These are phyloP conservation scores for Lactifluus rugatus DNA, from an alignment of 768 basidiomycete species.

Conservation along the genomic window DNA sequence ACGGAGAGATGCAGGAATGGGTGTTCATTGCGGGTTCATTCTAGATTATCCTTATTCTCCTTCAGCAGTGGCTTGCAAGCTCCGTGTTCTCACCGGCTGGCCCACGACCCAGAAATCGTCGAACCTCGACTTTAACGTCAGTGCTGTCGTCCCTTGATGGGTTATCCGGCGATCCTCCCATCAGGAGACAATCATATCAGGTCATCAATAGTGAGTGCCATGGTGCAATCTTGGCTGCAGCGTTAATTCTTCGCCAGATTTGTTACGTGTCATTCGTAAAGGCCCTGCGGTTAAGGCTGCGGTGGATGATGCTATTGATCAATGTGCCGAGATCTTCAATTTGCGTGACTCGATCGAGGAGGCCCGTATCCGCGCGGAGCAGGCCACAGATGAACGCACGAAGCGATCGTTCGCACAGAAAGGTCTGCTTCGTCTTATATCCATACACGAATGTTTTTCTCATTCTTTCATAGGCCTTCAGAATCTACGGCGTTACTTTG, in stretches of 20 bases:
- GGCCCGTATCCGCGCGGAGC: conserved; percentile 64
- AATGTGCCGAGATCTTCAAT: conserved; percentile 74
- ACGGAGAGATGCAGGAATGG: background rate
- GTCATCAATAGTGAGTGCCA: conserved; percentile 72
- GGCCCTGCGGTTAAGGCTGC: conserved; percentile 77
- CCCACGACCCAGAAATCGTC: conserved; percentile 29
- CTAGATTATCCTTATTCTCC: conserved; percentile 72
- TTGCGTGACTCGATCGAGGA: conserved; percentile 85
- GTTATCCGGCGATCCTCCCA: conserved; percentile 19
- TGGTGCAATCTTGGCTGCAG: background rate
- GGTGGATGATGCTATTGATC: conserved; percentile 85
- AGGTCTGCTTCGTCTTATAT: conserved; percentile 36
- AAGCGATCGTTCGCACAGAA: conserved; percentile 58
- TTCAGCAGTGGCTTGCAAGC: conserved; percentile 69
- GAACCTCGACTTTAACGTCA: conserved; percentile 38
- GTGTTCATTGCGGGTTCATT: background rate
- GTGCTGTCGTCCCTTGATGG: conserved; percentile 30
- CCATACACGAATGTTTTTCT: background rate
- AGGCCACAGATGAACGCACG: conserved; percentile 61
- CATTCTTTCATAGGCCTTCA: conserved; percentile 45
- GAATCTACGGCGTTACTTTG: conserved; percentile 76
- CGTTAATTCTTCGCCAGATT: conserved; percentile 35
- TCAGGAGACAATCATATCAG: conserved; percentile 59
- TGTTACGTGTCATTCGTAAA: conserved; percentile 77
- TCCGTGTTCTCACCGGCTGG: conserved; percentile 29